These are phyloP conservation scores for Cardiosporidium cionae DNA, from an alignment of 169 alveolate species.

Conservation along the genomic window DNA sequence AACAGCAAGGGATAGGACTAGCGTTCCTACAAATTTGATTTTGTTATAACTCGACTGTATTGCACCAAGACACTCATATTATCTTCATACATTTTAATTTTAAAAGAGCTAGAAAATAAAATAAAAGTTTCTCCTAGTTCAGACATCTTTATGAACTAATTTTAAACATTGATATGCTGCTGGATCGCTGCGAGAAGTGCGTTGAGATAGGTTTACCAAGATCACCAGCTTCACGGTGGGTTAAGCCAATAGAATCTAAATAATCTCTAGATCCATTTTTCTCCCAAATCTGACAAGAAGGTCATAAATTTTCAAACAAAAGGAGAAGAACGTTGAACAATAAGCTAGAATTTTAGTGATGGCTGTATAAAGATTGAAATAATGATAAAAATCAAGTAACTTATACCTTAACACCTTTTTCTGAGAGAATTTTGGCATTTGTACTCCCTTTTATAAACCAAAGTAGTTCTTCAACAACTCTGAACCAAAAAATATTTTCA, in stretches of 20 bases:
- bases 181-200: no score
- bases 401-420: constrained; percentile 71
- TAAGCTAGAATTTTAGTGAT: neutral
- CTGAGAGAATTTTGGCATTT: constrained; percentile 81
- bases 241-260: constrained; percentile 82
- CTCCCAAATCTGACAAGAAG: constrained; percentile 82
- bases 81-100: no score
- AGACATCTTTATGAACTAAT: no score
- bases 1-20: no score
- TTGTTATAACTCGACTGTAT: no score
- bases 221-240: constrained; percentile 89
- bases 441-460: constrained; percentile 92
- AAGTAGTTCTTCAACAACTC: constrained; percentile 84
- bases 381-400: neutral
- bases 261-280: constrained; percentile 93
- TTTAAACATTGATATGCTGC: no score
- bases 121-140: no score
- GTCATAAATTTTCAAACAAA: neutral
- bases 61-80: no score
- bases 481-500: no score
- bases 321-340: neutral
- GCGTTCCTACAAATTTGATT: no score
- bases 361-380: neutral
- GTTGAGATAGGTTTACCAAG: no score
- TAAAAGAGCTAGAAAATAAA: no score